A percentile compares a stretch with the other conserved stretches of the same genome.
Evolutionary conservation across 139 green algal genomes (phyloP).

Genomic region (Volvox reticuliferus): DNA sequence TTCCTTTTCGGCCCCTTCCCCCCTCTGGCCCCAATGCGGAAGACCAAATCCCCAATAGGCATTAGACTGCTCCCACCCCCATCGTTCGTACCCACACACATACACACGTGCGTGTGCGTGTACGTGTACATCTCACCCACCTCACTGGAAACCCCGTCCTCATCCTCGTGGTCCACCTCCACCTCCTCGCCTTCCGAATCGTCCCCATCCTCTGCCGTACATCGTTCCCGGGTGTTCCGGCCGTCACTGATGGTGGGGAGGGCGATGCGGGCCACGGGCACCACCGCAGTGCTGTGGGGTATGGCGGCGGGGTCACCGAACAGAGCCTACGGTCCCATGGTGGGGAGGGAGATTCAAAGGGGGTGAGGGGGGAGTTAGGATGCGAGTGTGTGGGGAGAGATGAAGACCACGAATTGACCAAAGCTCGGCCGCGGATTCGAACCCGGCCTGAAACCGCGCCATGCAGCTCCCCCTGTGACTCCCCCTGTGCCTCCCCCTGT

Average conservation of each 20-base stretch:
- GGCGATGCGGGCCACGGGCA: not conserved
- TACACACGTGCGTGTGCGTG: too few species aligned
- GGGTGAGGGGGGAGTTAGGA: not conserved
- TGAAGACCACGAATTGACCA: not conserved
- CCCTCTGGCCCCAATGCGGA: not conserved
- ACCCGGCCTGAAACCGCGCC: too few species aligned
- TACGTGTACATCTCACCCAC: not conserved
- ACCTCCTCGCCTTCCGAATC: not conserved
- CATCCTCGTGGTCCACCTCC: constrained; percentile 27
- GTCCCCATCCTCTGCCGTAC: constrained; percentile 4
- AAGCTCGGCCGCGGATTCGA: not conserved
- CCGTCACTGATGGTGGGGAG: constrained; percentile 29
- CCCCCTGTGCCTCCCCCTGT: too few species aligned
- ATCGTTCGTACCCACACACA: not conserved
- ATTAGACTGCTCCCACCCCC: not conserved
- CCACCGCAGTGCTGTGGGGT: not conserved
- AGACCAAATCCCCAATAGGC: too few species aligned
- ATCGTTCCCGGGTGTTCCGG: not conserved
- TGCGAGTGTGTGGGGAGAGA: not conserved
- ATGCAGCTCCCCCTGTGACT: too few species aligned
- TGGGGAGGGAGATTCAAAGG: not conserved
- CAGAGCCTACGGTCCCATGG: constrained; percentile 18
- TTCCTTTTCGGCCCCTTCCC: not conserved
- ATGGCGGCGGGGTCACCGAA: constrained; percentile 26
- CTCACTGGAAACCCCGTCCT: constrained; percentile 16